Conservation (phyloP, 306 rosid genomes). For the Crotalaria pallida region DNA sequence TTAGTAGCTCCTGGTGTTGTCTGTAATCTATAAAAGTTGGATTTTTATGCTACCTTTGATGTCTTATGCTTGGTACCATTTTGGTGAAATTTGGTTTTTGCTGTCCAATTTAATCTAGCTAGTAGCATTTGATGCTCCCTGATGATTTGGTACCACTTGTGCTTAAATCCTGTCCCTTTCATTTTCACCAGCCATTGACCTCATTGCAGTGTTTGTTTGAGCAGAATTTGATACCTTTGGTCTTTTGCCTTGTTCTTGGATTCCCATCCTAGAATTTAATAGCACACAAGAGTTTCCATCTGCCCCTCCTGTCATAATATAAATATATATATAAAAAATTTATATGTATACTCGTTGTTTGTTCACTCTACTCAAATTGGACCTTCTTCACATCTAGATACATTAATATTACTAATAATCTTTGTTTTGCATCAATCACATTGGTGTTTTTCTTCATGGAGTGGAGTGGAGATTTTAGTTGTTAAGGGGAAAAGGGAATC, state of each 20-base stretch:
- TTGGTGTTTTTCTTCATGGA: slow-evolving; percentile 33
- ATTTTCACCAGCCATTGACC: slow-evolving; percentile 33
- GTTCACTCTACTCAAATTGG: slow-evolving; percentile 2
- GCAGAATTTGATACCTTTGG: slow-evolving; percentile 41
- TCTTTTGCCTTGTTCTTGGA: slow-evolving; percentile 36
- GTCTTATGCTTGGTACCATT: slow-evolving; percentile 43
- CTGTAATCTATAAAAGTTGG: slow-evolving; percentile 51
- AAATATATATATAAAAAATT: too few relatives aligned
- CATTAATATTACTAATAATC: not conserved
- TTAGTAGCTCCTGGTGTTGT: slow-evolving; percentile 25
- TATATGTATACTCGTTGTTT: not conserved
- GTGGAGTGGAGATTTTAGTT: slow-evolving; percentile 39
- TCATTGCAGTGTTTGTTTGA: slow-evolving; percentile 39
- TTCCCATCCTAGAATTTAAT: slow-evolving; percentile 40
- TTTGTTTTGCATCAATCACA: slow-evolving; percentile 32
- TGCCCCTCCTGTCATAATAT: slow-evolving; percentile 6
- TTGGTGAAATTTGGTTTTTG: slow-evolving; percentile 40
- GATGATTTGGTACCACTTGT: slow-evolving; percentile 20
- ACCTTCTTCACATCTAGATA: slow-evolving; percentile 18
- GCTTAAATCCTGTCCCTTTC: slow-evolving; percentile 38
- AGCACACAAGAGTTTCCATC: slow-evolving; percentile 29
- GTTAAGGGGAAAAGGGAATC: slow-evolving; percentile 84
- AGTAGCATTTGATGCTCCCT: slow-evolving; percentile 50
- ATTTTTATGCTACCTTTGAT: slow-evolving; percentile 52
- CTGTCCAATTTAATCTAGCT: slow-evolving; percentile 32